Percentiles rank a stretch among this genome's conserved stretches.
phyloP scores from a whole-genome alignment of 305 asterid species.

The Plantago rigida region DNA sequence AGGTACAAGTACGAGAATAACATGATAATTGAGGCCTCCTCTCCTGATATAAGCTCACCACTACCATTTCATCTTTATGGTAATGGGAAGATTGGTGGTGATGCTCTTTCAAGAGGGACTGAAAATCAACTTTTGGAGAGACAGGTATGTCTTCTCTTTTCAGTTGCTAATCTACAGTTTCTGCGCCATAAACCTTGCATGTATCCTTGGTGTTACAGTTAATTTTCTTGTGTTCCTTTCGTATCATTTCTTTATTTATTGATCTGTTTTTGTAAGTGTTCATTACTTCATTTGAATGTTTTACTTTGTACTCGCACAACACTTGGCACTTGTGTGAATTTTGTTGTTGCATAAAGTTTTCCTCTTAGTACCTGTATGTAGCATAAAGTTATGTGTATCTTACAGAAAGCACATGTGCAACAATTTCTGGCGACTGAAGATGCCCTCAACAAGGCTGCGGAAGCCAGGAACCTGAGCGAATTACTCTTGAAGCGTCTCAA shows the following conservation, averaged over 20 bases:
- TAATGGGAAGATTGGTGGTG: constrained; percentile 65
- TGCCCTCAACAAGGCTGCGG: constrained; percentile 72
- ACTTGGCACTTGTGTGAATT: not conserved
- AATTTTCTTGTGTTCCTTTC: not conserved
- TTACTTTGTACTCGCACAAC: not conserved
- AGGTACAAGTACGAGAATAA: constrained; percentile 90
- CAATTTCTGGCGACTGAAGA: constrained; percentile 80
- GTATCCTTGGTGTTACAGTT: not conserved
- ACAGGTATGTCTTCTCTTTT: constrained; percentile 47
- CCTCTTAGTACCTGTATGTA: not conserved
- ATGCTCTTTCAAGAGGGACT: constrained; percentile 65
- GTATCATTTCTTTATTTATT: constrained; percentile 9
- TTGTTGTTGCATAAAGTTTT: no score
- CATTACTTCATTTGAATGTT: not conserved
- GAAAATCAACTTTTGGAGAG: constrained; percentile 90
- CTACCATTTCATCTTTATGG: constrained; percentile 81
- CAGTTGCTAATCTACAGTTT: not conserved
- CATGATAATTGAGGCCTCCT: constrained; percentile 72
- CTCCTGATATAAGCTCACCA: constrained; percentile 73
- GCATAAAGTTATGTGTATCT: constrained; percentile 10
- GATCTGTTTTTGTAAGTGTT: constrained; percentile 6
- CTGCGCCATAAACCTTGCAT: constrained; percentile 14
- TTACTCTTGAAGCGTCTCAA: constrained; percentile 61
- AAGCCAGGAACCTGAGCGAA: constrained; percentile 49
- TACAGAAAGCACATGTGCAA: constrained; percentile 56